Percentiles rank a stretch among this genome's conserved stretches.
These are phyloP conservation scores for Globisporangium rhizosaccharum DNA, from an alignment of 352 stramenopile species.

Conservation along the genomic window DNA sequence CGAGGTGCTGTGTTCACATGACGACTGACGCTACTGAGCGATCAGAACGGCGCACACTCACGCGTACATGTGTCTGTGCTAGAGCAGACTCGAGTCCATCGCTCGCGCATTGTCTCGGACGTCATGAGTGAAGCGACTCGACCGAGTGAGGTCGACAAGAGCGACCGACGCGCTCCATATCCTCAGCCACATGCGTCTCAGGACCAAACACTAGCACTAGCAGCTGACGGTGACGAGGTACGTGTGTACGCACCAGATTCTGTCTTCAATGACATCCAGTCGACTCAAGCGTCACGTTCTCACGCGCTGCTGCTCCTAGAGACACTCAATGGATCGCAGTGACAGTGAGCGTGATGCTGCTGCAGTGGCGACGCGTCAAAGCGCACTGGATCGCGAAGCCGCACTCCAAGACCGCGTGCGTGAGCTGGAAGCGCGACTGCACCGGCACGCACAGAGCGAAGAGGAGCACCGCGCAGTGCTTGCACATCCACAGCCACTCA, in stretches of 20 bases:
- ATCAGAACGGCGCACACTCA: not conserved
- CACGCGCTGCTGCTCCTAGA: not conserved
- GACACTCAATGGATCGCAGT: not conserved
- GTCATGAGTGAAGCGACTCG: not conserved
- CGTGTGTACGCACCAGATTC: too few relatives aligned
- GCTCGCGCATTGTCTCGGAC: constrained; percentile 1
- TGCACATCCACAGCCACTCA: not conserved
- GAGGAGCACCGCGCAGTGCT: constrained; percentile 10
- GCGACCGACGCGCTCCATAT: too few relatives aligned
- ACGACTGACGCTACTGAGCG: not conserved
- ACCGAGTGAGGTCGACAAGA: not conserved
- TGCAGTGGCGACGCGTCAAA: not conserved
- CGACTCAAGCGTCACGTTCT: too few relatives aligned
- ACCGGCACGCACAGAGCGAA: constrained; percentile 11
- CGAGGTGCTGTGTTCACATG: constrained; percentile 2
- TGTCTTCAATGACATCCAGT: too few relatives aligned
- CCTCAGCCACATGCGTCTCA: too few relatives aligned
- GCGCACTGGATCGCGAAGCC: constrained; percentile 3
- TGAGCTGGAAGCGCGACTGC: constrained; percentile 11
- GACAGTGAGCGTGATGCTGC: not conserved
- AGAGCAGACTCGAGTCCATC: not conserved
- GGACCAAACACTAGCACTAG: too few relatives aligned
- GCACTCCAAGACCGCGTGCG: constrained; percentile 7
- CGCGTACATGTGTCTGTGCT: not conserved
- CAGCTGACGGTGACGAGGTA: too few relatives aligned